These are phyloP conservation scores for Aspergillus ellipticus DNA, from an alignment of 495 filamentous ascomycete genomes.

Conservation along the genomic window DNA sequence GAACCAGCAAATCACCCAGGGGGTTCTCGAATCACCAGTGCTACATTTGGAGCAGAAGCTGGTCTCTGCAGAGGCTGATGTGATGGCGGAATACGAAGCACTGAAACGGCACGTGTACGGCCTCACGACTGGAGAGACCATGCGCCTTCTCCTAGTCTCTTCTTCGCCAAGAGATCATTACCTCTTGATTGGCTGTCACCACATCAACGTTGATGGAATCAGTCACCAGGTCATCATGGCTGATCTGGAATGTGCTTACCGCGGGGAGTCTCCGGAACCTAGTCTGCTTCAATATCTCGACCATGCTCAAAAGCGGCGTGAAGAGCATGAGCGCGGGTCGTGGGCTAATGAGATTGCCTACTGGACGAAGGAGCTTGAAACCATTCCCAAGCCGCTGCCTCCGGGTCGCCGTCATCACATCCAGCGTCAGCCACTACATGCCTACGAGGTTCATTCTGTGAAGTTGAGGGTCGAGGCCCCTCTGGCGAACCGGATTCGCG, in stretches of 20 bases:
- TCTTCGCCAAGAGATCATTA: slow-evolving; percentile 10
- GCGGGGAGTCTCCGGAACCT: not conserved
- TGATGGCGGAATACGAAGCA: no score
- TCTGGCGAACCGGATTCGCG: slow-evolving; percentile 22
- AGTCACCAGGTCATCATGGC: slow-evolving; percentile 29
- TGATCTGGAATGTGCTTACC: slow-evolving; percentile 36
- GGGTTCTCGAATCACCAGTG: not conserved
- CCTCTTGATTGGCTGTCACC: slow-evolving; percentile 29
- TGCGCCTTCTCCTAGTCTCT: slow-evolving; percentile 20
- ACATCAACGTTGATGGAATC: slow-evolving; percentile 44
- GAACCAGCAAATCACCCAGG: slow-evolving; percentile 12
- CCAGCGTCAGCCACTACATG: no score
- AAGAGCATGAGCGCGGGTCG: not conserved
- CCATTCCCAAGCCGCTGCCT: not conserved
- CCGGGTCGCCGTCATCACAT: no score
- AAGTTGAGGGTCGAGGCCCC: no score
- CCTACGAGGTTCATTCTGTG: no score
- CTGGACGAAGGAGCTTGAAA: not conserved
- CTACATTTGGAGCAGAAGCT: slow-evolving; percentile 5
- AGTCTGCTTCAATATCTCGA: not conserved
- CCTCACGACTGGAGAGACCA: slow-evolving; percentile 16
- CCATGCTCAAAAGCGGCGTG: not conserved
- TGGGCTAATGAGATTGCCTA: not conserved
- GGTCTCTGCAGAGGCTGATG: no score
- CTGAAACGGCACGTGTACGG: slow-evolving; percentile 18